These are phyloP conservation scores for Dentipellis sp. DNA, from an alignment of 768 basidiomycete species.

Conservation along the genomic window DNA sequence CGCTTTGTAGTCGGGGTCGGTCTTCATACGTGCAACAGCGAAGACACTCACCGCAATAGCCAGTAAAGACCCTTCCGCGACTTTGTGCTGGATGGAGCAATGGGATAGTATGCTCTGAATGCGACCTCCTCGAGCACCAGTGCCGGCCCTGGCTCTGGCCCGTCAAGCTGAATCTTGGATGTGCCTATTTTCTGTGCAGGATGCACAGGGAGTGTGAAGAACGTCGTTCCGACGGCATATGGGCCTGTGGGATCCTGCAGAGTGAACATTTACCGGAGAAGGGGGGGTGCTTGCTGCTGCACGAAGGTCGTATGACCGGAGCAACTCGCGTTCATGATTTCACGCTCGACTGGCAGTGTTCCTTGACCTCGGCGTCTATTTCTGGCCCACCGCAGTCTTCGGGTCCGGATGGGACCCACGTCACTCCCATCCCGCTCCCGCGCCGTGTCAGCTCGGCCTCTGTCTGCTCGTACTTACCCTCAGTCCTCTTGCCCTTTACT, in stretches of 20 bases:
- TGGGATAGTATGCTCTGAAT: slow-evolving; percentile 10
- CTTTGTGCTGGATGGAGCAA: background rate
- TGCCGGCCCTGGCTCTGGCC: background rate
- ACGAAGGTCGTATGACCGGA: background rate
- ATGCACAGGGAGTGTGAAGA: slow-evolving; percentile 6
- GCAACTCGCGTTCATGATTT: no score
- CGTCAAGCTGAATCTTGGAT: background rate
- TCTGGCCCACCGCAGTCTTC: no score
- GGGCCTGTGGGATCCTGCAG: slow-evolving; percentile 7
- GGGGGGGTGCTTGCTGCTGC: background rate
- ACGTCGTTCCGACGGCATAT: slow-evolving; percentile 6
- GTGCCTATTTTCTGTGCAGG: slow-evolving; percentile 1
- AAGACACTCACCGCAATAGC: slow-evolving; percentile 7
- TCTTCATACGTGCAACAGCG: no score
- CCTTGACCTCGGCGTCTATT: no score
- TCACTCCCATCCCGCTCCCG: no score
- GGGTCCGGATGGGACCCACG: no score
- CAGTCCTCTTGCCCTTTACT: no score
- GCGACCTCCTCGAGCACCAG: slow-evolving; percentile 7
- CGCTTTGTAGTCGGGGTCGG: background rate
- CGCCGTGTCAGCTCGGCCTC: no score
- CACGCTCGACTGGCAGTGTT: no score
- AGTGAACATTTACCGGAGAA: background rate
- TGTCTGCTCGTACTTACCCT: no score
- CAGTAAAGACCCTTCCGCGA: slow-evolving; percentile 4